Evolutionary conservation across 352 stramenopile genomes (phyloP).

Genomic region (Phytophthora meadii): DNA sequence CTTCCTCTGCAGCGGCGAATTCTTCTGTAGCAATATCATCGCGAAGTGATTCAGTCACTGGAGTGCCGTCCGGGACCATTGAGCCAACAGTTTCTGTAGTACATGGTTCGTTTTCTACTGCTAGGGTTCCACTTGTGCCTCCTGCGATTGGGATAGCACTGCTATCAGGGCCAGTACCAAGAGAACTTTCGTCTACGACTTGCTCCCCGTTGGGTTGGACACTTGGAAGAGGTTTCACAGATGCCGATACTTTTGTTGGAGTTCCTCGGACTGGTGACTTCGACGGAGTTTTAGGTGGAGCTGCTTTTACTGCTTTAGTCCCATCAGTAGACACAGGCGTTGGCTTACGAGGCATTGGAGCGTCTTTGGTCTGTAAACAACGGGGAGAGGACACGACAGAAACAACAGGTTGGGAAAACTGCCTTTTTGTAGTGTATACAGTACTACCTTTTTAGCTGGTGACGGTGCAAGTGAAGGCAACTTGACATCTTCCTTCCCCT

Average conservation of each 20-base stretch:
- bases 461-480: slow-evolving; percentile 46
- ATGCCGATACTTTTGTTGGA: slow-evolving; percentile 19
- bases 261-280: slow-evolving; percentile 11
- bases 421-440: not conserved
- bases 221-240: slow-evolving; percentile 13
- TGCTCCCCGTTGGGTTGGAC: not conserved
- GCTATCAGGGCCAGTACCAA: not conserved
- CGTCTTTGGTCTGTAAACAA: slow-evolving; percentile 25
- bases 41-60: slow-evolving; percentile 3
- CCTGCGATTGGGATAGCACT: not conserved
- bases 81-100: not conserved
- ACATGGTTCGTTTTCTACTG: slow-evolving; percentile 8
- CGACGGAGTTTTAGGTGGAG: slow-evolving; percentile 19
- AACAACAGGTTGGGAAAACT: not conserved
- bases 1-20: slow-evolving; percentile 30
- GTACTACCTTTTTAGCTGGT: slow-evolving; percentile 43
- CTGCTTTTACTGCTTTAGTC: slow-evolving; percentile 10
- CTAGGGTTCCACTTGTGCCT: not conserved
- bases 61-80: not conserved
- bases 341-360: slow-evolving; percentile 22
- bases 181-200: not conserved
- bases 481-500: slow-evolving; percentile 49
- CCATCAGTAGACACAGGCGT: slow-evolving; percentile 1
- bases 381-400: not conserved
- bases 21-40: slow-evolving; percentile 7